phyloP scores from a whole-genome alignment of 106 monocot species.

The Dioscorea alata region DNA sequence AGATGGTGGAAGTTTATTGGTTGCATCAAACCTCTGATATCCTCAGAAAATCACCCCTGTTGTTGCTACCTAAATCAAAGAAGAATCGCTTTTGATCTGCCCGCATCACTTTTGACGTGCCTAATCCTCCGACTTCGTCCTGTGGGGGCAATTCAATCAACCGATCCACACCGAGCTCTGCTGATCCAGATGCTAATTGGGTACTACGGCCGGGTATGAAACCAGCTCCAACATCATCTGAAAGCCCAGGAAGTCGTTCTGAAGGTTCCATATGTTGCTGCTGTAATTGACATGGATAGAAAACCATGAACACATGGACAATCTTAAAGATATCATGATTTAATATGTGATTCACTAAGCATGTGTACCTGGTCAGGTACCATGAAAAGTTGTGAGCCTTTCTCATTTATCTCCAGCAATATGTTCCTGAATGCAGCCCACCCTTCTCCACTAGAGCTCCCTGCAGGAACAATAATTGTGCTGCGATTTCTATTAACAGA shows the following conservation, averaged over 20 bases:
- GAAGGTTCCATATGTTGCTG: conserved; percentile 61
- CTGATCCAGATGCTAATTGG: conserved; percentile 51
- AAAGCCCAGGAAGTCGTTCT: conserved; percentile 72
- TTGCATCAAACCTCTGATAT: conserved; percentile 73
- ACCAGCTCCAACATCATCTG: conserved; percentile 96
- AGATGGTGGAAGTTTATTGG: too few relatives aligned
- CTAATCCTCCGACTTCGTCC: conserved; percentile 53
- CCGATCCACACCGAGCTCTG: conserved; percentile 64
- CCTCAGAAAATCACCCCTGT: conserved; percentile 80
- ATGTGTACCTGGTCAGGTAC: conserved; percentile 48
- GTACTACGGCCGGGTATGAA: conserved; percentile 63
- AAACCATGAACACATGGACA: too few relatives aligned
- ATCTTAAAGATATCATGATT: too few relatives aligned
- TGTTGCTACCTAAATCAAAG: conserved; percentile 93
- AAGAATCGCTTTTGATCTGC: conserved; percentile 92
- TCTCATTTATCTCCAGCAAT: conserved; percentile 77
- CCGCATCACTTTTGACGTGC: conserved; percentile 75
- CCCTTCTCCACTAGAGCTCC: conserved; percentile 73
- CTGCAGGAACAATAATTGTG: conserved; percentile 80
- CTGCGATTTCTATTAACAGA: conserved; percentile 79
- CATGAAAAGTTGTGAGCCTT: conserved; percentile 47
- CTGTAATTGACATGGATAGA: neutral
- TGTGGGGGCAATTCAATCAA: conserved; percentile 42
- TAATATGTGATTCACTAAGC: too few relatives aligned
- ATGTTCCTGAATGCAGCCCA: conserved; percentile 86